phyloP scores from a whole-genome alignment of 768 basidiomycete genomes.

The Lactarius sanguifluus region DNA sequence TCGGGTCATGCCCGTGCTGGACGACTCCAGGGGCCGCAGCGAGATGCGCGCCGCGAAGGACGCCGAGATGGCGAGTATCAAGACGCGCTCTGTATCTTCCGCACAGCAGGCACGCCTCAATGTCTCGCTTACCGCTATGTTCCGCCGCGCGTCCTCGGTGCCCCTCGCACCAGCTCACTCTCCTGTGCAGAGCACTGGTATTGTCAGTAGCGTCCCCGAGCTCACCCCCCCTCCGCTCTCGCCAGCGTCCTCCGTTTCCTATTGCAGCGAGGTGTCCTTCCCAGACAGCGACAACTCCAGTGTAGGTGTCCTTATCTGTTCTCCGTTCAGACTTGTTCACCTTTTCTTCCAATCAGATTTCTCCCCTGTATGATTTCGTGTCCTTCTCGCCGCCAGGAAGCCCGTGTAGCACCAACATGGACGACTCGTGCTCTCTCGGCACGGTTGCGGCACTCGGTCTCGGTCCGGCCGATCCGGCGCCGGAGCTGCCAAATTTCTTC shows the following conservation, averaged over 20 bases:
- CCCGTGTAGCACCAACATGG: slow-evolving; percentile 25
- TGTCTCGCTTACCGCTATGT: slow-evolving; percentile 61
- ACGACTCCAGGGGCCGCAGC: slow-evolving; percentile 2
- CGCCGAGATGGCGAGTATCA: not conserved
- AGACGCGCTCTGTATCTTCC: slow-evolving; percentile 27
- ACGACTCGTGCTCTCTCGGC: slow-evolving; percentile 17
- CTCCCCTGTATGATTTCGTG: slow-evolving; percentile 16
- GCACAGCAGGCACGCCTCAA: slow-evolving; percentile 38
- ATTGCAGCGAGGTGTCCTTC: slow-evolving; percentile 25
- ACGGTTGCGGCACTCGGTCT: not conserved
- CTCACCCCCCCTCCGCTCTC: slow-evolving; percentile 23
- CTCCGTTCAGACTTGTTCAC: not conserved
- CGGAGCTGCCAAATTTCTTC: slow-evolving; percentile 10
- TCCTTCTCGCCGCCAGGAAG: slow-evolving; percentile 28
- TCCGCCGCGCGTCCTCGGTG: slow-evolving; percentile 60
- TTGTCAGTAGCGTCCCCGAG: not conserved
- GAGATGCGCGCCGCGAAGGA: slow-evolving; percentile 9
- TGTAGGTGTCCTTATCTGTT: slow-evolving; percentile 10
- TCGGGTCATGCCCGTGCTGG: not conserved
- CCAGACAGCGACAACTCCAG: slow-evolving; percentile 24
- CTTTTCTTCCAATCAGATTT: not conserved
- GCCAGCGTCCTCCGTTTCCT: slow-evolving; percentile 26
- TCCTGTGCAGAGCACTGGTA: not conserved
- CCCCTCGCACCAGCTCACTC: slow-evolving; percentile 16
- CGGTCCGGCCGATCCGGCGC: not conserved